phyloP scores from a whole-genome alignment of 1,284 basidiomycete species.

The Pseudozyma sp. region DNA sequence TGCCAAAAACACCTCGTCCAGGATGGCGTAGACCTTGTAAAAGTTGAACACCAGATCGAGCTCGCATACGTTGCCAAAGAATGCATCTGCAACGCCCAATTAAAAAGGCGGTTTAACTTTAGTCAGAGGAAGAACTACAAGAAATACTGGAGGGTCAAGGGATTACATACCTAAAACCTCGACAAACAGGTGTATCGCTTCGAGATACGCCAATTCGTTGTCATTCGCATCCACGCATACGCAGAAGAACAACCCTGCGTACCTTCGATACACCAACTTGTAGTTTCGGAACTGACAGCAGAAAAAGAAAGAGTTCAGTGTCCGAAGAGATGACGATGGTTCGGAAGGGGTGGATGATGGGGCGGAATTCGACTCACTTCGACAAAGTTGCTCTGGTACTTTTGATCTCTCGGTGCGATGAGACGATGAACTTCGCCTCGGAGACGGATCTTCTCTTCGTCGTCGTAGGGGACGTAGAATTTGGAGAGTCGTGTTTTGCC shows the following conservation, averaged over 20 bases:
- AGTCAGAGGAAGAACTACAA: no score
- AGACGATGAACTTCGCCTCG: slow-evolving; percentile 94
- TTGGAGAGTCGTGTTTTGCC: slow-evolving; percentile 96
- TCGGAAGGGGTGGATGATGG: background rate
- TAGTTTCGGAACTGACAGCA: slow-evolving; percentile 50
- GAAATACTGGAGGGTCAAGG: background rate
- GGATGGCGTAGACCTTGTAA: slow-evolving; percentile 96
- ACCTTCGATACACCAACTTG: slow-evolving; percentile 71
- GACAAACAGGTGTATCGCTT: slow-evolving; percentile 97
- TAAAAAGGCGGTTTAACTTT: no score
- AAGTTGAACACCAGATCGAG: slow-evolving; percentile 97
- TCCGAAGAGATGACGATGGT: background rate
- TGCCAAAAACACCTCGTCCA: slow-evolving; percentile 98
- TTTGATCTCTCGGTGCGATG: slow-evolving; percentile 96
- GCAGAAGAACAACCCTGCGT: slow-evolving; percentile 84
- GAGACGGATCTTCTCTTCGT: slow-evolving; percentile 79
- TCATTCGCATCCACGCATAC: slow-evolving; percentile 97
- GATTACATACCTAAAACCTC: slow-evolving; percentile 85
- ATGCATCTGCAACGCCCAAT: slow-evolving; percentile 78
- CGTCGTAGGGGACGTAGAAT: slow-evolving; percentile 84
- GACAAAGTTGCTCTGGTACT: slow-evolving; percentile 98
- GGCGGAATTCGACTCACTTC: slow-evolving; percentile 76
- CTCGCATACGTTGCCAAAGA: slow-evolving; percentile 98
- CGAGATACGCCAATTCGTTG: slow-evolving; percentile 95
- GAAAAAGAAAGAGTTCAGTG: background rate